phyloP scores from a whole-genome alignment of 1,284 basidiomycete species.

The Gomphus sp. region DNA sequence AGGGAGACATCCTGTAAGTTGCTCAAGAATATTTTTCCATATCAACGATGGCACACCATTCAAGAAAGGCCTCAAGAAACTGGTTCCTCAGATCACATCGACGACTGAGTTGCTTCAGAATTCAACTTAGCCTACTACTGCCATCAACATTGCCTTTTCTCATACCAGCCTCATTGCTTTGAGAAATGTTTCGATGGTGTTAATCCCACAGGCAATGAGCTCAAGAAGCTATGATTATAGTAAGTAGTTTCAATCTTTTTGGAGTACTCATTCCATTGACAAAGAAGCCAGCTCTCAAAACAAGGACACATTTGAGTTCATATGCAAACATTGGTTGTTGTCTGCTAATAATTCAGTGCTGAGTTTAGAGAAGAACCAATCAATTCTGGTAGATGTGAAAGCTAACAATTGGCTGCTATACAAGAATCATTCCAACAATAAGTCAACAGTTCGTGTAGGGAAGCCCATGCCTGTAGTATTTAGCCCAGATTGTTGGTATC shows the following conservation, averaged over 20 bases:
- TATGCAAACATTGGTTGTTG: background rate
- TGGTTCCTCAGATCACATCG: no score
- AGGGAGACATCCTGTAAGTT: no score
- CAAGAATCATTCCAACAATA: background rate
- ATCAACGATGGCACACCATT: no score
- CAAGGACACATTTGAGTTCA: background rate
- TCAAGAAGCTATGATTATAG: conserved; percentile 13
- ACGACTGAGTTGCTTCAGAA: no score
- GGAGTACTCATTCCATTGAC: background rate
- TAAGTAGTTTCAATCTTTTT: conserved; percentile 5
- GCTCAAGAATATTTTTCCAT: no score
- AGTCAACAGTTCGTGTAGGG: background rate
- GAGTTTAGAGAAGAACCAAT: background rate
- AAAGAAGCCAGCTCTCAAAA: background rate
- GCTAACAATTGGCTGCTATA: conserved; percentile 14
- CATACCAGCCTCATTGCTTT: background rate
- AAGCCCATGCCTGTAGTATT: conserved; percentile 14
- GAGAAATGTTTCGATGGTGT: conserved; percentile 14
- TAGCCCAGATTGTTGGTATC: conserved; percentile 12
- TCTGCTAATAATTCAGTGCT: background rate
- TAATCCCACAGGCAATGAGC: conserved; percentile 3
- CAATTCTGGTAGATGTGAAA: background rate
- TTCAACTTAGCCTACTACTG: no score
- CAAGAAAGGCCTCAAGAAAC: no score
- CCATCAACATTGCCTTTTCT: no score